Evolutionary conservation across 164 flowering plant genomes (phyloP).

Genomic region (Litsea cubeba): DNA sequence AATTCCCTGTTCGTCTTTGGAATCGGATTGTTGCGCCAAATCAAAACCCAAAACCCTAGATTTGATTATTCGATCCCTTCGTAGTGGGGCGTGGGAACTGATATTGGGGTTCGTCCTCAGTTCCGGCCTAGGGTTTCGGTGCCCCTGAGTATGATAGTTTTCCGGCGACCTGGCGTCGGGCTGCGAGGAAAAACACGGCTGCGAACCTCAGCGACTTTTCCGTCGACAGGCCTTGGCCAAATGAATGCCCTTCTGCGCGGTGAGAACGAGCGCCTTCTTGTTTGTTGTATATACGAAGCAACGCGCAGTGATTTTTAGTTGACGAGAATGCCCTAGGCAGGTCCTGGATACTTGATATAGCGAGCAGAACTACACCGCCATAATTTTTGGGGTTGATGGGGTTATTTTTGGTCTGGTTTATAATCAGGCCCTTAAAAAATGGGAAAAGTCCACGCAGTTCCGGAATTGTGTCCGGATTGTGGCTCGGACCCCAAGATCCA

Average conservation of each 20-base stretch:
- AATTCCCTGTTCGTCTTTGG: background rate
- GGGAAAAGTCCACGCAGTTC: too few relatives aligned
- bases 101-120: too few relatives aligned
- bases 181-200: background rate
- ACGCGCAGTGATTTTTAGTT: background rate
- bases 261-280: background rate
- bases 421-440: too few relatives aligned
- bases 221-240: background rate
- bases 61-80: background rate
- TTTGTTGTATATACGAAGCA: background rate
- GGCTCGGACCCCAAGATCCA: too few relatives aligned
- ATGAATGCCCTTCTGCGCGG: background rate
- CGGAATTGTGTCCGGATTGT: too few relatives aligned
- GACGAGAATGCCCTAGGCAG: background rate
- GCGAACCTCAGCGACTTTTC: background rate
- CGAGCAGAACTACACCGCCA: background rate
- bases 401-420: background rate
- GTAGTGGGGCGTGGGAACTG: too few relatives aligned
- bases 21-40: background rate
- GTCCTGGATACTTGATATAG: background rate
- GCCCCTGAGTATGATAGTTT: background rate
- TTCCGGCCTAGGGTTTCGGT: background rate
- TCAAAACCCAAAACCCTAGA: conserved; percentile 4
- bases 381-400: background rate
- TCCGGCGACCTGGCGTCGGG: background rate